Evolutionary conservation across 352 stramenopile genomes (phyloP).

Genomic region (Phytopythium mirpurense): DNA sequence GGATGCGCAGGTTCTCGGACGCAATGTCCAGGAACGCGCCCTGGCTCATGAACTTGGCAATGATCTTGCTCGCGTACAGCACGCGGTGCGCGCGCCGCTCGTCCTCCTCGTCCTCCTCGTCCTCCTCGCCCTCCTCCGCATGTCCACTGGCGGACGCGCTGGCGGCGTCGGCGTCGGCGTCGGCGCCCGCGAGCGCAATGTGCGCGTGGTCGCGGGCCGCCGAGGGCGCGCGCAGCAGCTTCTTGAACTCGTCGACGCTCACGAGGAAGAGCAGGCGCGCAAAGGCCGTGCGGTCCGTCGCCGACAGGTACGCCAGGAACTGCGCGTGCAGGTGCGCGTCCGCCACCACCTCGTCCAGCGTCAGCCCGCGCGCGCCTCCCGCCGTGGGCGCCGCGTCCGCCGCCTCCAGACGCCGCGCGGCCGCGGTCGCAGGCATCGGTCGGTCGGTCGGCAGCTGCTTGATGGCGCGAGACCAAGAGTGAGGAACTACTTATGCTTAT

Average conservation of each 20-base stretch:
- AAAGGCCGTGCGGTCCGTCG: constrained; percentile 62
- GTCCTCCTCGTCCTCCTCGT: constrained; percentile 16
- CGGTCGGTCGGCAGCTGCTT: too few relatives aligned
- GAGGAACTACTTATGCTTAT: too few relatives aligned
- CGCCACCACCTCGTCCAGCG: constrained; percentile 64
- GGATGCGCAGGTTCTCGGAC: constrained; percentile 63
- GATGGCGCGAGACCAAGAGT: too few relatives aligned
- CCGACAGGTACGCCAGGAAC: constrained; percentile 77
- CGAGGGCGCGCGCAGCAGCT: constrained; percentile 31
- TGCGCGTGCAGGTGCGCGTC: constrained; percentile 75
- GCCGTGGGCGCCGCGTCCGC: too few relatives aligned
- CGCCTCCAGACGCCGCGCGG: neutral
- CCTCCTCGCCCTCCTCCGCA: constrained; percentile 4
- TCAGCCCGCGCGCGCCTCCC: constrained; percentile 19
- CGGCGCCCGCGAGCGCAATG: constrained; percentile 5
- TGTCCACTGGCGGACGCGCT: neutral
- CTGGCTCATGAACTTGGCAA: constrained; percentile 81
- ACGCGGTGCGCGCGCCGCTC: constrained; percentile 29
- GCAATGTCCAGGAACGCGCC: constrained; percentile 81
- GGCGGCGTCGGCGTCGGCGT: constrained; percentile 3
- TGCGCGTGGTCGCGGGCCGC: constrained; percentile 8
- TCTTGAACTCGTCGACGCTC: constrained; percentile 87
- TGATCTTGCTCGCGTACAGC: constrained; percentile 83
- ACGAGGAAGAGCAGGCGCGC: constrained; percentile 79
- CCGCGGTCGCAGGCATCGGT: neutral